phyloP scores from a whole-genome alignment of 345 rosid genomes.

The Dimocarpus longan region DNA sequence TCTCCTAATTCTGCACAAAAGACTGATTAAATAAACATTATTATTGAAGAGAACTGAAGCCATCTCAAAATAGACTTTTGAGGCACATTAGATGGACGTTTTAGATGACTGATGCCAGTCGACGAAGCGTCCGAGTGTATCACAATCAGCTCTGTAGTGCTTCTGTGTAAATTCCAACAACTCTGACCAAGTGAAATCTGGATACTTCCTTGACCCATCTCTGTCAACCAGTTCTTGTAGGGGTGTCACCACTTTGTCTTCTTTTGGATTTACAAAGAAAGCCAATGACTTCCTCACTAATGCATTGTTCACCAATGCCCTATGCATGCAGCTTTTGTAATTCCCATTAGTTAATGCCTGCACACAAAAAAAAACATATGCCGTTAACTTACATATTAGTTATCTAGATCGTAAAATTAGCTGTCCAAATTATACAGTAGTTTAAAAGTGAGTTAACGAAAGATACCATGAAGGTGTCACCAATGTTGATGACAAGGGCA shows the following conservation, averaged over 20 bases:
- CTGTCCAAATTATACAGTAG: too few relatives aligned
- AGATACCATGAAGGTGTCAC: conserved; percentile 77
- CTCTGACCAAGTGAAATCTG: conserved; percentile 84
- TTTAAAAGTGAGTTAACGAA: not conserved
- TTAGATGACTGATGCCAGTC: conserved; percentile 38
- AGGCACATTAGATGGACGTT: too few relatives aligned
- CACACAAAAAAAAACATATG: not conserved
- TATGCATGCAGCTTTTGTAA: conserved; percentile 71
- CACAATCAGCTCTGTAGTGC: conserved; percentile 47
- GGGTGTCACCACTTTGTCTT: conserved; percentile 65
- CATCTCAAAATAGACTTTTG: too few relatives aligned
- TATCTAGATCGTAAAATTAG: too few relatives aligned
- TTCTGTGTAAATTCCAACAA: conserved; percentile 57
- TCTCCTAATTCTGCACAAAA: too few relatives aligned
- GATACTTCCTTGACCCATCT: conserved; percentile 48
- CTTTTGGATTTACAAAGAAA: conserved; percentile 58
- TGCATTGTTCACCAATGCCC: conserved; percentile 66
- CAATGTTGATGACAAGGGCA: conserved; percentile 70
- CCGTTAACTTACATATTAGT: too few relatives aligned
- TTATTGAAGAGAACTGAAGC: too few relatives aligned
- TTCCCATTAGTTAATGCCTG: conserved; percentile 62
- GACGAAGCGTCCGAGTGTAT: conserved; percentile 50
- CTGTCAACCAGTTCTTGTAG: conserved; percentile 51
- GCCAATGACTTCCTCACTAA: conserved; percentile 57
- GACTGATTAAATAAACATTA: too few relatives aligned